Conservation (phyloP, 106 monocot species). For the Acorus gramineus region DNA sequence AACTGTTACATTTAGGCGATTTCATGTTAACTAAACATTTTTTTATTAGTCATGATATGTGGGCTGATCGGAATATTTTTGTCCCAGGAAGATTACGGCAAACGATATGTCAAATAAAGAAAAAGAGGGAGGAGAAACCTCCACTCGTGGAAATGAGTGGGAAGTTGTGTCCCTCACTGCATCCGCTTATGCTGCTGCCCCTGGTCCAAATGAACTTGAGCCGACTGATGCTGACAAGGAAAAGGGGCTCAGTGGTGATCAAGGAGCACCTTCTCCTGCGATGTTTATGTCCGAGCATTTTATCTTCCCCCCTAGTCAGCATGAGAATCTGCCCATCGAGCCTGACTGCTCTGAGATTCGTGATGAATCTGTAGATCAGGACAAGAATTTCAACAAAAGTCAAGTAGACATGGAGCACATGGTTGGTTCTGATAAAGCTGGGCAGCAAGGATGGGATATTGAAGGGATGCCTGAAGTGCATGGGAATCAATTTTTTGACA, state of each 20-base stretch:
- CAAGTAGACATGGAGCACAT: background rate
- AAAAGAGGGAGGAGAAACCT: conserved; percentile 20
- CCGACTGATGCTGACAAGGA: conserved; percentile 6
- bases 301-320: conserved; percentile 52
- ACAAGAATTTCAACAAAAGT: conserved; percentile 2
- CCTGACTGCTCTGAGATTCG: conserved; percentile 29
- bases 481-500: conserved; percentile 32
- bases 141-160: conserved; percentile 50
- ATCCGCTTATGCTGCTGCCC: conserved; percentile 52
- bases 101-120: conserved; percentile 24
- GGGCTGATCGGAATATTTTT: too few species aligned
- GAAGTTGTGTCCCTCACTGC: conserved; percentile 81
- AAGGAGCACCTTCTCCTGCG: conserved; percentile 21
- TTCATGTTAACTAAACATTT: too few species aligned
- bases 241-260: conserved; percentile 6
- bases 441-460: conserved; percentile 13
- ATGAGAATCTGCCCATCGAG: conserved; percentile 43
- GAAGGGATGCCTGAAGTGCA: conserved; percentile 21
- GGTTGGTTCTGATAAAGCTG: conserved; percentile 4
- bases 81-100: too few species aligned
- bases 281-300: conserved; percentile 71
- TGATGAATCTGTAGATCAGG: conserved; percentile 7
- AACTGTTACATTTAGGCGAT: too few species aligned
- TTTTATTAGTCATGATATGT: too few species aligned
- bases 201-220: conserved; percentile 27